A percentile compares a stretch with the other conserved stretches of the same genome.
Conservation (phyloP, 2,329 filamentous ascomycete species). For the Trichoderma sp. region DNA sequence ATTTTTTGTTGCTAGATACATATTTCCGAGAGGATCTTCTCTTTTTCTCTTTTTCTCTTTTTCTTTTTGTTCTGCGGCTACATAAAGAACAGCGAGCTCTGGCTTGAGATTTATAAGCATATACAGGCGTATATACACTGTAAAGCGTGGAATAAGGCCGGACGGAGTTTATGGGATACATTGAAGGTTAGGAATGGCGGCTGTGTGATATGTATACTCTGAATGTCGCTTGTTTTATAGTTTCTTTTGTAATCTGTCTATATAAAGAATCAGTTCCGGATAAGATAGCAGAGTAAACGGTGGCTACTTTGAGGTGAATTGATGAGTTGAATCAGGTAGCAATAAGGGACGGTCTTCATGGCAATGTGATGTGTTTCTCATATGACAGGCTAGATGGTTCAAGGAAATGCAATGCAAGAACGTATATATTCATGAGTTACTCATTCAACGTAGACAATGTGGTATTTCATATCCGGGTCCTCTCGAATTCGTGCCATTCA, state of each 20-base stretch:
- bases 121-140: constrained; percentile 17
- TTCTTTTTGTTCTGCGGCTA: not conserved
- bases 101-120: not conserved
- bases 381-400: not conserved
- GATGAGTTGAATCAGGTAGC: not conserved
- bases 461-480: not conserved
- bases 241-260: not conserved
- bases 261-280: not conserved
- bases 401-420: not conserved
- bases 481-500: not conserved
- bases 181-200: not conserved
- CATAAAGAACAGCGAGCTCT: not conserved
- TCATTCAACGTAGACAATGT: not conserved
- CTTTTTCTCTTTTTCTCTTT: too few species aligned
- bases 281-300: not conserved
- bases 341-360: not conserved
- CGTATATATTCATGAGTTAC: not conserved
- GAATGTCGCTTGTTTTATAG: not conserved
- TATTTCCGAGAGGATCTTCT: not conserved
- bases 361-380: rapidly evolving
- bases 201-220: not conserved
- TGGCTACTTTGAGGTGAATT: too few species aligned
- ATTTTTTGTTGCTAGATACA: not conserved
- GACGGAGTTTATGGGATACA: constrained; percentile 1
- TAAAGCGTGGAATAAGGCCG: constrained; percentile 24